Evolutionary conservation across 106 monocot species (phyloP), one percentile per base, ranked within the genome.

Genomic region (Acanthochlamys bracteata): DNA sequence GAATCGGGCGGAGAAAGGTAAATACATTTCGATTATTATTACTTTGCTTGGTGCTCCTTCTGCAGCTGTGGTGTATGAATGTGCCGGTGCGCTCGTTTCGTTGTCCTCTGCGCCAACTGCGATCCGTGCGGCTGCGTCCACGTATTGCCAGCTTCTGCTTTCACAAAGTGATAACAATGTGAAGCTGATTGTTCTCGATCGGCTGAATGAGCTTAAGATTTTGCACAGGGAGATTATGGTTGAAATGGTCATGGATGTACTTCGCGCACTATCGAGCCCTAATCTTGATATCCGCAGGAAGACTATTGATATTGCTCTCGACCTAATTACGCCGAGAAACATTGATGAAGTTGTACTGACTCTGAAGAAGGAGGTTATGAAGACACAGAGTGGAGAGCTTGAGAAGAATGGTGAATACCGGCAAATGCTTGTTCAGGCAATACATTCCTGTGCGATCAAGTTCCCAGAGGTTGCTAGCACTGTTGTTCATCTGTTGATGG

Each of bases 161-260:
- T 93, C 92, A 0, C 92, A 93, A 80, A 88, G 88, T 57, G 92
- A 93, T 58, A 88, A 93, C 76, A 93, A 93, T 71, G 92, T 93
- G 27, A 88, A 88, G 77, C 76, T 93, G 20, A 93, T 93, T 25
- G 65, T 93, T 10, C 74, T 93, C 24, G 92, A 93, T 24, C 76
- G 92, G 14, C 68, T 93, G 33, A 82, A 74, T 22, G 92, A 93
- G 78, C 78, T 93, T 47, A 84, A 85, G 47, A 39, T 43, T 4
- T 78, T 77, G 3, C 88, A 93, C 45, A 57, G 78, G 27, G 92
- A 93, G 43, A 75, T 93, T 63, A 88, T 93, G 88, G 77, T 88
- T 24, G 92, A 88, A 7, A 75, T 84, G 68, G 80, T 88, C 7
- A 93, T 93, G 92, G 92, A 93, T 20, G 82, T 93, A 9, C 73